Evolutionary conservation across 2,329 filamentous ascomycete genomes (phyloP).

Genomic region (Rhinocladiella mackenziei): DNA sequence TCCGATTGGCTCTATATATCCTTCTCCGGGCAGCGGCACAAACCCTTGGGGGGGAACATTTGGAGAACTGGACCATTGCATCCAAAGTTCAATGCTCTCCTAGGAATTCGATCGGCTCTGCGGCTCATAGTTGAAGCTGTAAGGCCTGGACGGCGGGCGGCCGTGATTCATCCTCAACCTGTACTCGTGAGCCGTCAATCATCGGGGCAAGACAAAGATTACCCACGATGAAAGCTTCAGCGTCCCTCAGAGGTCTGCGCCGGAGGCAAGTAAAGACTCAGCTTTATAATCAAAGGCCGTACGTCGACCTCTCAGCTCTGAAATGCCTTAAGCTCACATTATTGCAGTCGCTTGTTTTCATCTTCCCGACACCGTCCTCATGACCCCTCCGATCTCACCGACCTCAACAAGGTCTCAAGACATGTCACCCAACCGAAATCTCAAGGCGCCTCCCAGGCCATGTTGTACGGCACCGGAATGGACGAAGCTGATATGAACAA

Average conservation of each 20-base stretch:
- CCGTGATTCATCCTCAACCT: not conserved
- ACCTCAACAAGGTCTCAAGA: conserved; percentile 78
- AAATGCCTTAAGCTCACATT: not conserved
- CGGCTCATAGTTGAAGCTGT: too few relatives aligned
- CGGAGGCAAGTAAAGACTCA: conserved; percentile 17
- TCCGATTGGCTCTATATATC: conserved; percentile 16
- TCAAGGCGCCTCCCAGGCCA: conserved; percentile 96
- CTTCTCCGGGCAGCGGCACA: not conserved
- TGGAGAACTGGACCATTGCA: too few relatives aligned
- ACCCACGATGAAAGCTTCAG: conserved; percentile 21
- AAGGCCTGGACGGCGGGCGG: not conserved
- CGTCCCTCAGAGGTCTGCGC: conserved; percentile 21
- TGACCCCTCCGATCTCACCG: conserved; percentile 20
- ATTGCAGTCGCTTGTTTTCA: conserved; percentile 15
- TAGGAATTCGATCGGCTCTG: too few relatives aligned
- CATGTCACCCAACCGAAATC: conserved; percentile 94
- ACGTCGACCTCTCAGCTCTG: not conserved
- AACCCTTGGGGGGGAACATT: not conserved
- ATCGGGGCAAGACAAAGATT: too few relatives aligned
- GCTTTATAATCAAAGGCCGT: conserved; percentile 7
- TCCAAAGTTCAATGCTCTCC: too few relatives aligned
- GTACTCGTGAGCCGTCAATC: too few relatives aligned
- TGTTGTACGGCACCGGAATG: conserved; percentile 95
- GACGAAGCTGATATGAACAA: conserved; percentile 86
- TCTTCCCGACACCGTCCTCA: conserved; percentile 11